Percentiles rank a stretch among this genome's conserved stretches.
These are phyloP conservation scores for Calonectria leucothoes DNA, from an alignment of 2,329 filamentous ascomycete genomes.

Conservation along the genomic window DNA sequence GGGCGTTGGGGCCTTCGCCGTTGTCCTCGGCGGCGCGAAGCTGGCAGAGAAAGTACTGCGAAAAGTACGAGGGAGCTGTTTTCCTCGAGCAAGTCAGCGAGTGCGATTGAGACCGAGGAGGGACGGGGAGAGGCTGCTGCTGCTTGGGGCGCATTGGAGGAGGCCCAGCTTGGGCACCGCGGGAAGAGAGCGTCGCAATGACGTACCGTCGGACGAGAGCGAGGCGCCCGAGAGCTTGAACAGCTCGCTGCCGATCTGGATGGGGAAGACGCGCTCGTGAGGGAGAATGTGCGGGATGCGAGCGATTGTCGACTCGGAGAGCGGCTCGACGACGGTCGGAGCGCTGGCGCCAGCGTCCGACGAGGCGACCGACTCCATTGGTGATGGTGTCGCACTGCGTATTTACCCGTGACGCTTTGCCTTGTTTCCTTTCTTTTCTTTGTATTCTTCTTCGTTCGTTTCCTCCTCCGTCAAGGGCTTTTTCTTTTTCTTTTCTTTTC, in stretches of 20 bases:
- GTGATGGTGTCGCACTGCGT: neutral
- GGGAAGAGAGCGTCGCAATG: neutral
- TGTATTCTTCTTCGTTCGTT: neutral
- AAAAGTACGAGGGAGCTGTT: conserved; percentile 93
- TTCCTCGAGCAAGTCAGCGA: conserved; percentile 21
- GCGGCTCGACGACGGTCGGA: conserved; percentile 30
- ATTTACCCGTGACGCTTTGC: neutral
- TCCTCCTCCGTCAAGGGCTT: neutral
- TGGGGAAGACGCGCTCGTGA: conserved; percentile 78
- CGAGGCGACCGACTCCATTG: conserved; percentile 45
- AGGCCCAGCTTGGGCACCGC: neutral
- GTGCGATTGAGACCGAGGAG: neutral
- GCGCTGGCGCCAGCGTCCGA: conserved; percentile 37
- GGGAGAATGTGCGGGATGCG: conserved; percentile 71
- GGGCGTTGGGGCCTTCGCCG: conserved; percentile 60
- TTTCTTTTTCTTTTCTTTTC: neutral
- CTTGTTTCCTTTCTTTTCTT: neutral
- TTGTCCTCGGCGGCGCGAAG: conserved; percentile 72
- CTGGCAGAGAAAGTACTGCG: conserved; percentile 91
- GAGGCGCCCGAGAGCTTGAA: conserved; percentile 81
- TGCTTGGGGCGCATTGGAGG: neutral
- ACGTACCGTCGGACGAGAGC: conserved; percentile 77
- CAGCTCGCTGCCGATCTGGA: conserved; percentile 78
- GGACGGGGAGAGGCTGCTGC: neutral
- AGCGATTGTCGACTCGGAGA: conserved; percentile 50